Conservation (phyloP, 768 basidiomycete genomes). For the Panellus pusillus region DNA sequence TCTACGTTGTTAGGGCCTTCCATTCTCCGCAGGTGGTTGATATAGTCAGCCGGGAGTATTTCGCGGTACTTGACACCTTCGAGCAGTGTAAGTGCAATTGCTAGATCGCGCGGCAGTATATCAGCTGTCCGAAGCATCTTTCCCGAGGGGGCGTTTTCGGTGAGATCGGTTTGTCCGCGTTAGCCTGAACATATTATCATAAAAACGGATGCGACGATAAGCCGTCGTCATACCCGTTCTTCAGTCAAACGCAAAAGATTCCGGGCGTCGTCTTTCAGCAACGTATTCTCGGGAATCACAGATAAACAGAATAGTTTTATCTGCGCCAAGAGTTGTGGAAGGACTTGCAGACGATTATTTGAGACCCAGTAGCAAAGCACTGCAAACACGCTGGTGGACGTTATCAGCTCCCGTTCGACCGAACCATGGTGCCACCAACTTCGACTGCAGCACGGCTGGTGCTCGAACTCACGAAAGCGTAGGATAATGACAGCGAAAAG, state of each 20-base stretch:
- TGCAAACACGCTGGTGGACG: constrained; percentile 33
- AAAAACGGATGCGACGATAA: neutral
- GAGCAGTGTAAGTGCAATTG: constrained; percentile 42
- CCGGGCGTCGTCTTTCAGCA: constrained; percentile 33
- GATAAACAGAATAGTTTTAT: constrained; percentile 38
- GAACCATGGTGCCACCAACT: constrained; percentile 27
- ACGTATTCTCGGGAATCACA: constrained; percentile 28
- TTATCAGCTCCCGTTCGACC: neutral
- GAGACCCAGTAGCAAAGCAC: constrained; percentile 39
- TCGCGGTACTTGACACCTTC: constrained; percentile 42
- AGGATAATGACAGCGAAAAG: constrained; percentile 38
- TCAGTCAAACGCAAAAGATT: constrained; percentile 33
- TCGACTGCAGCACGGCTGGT: constrained; percentile 33
- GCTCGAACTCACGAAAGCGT: constrained; percentile 37
- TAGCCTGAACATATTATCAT: neutral
- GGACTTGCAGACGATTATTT: constrained; percentile 30
- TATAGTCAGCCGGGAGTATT: constrained; percentile 42
- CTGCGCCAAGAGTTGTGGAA: constrained; percentile 31
- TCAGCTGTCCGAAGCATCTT: constrained; percentile 31
- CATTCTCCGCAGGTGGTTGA: constrained; percentile 36
- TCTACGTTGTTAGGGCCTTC: constrained; percentile 34
- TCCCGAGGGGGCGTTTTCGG: constrained; percentile 24
- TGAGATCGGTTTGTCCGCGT: neutral
- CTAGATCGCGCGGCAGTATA: constrained; percentile 40
- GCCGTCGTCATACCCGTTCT: constrained; percentile 24